phyloP scores from a whole-genome alignment of 164 flowering plant genomes.

The Vitis cinerea region DNA sequence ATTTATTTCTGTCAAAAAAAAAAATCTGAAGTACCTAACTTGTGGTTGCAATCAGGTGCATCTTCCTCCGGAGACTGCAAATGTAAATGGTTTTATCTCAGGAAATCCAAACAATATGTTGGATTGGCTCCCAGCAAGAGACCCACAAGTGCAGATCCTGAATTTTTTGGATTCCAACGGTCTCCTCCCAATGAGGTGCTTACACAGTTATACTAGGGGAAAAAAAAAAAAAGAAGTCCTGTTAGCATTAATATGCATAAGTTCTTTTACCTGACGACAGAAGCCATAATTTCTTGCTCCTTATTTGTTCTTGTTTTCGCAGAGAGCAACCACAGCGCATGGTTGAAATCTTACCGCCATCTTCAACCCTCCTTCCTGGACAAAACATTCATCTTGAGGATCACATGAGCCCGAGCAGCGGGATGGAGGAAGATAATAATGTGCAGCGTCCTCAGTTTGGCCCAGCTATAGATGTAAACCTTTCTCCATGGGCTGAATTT shows the following conservation, averaged over 20 bases:
- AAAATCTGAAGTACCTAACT: too few species aligned
- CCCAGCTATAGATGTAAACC: conserved; percentile 29
- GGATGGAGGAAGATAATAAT: conserved; percentile 19
- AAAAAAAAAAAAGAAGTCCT: too few species aligned
- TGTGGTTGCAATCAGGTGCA: conserved; percentile 11
- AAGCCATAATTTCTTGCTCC: background rate
- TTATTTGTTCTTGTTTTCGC: background rate
- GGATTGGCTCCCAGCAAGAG: conserved; percentile 38
- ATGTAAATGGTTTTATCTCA: conserved; percentile 15
- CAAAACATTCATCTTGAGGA: conserved; percentile 17
- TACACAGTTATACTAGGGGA: background rate
- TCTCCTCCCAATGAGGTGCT: conserved; percentile 41
- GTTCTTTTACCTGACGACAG: too few species aligned
- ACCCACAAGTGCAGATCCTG: conserved; percentile 37
- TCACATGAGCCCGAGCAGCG: conserved; percentile 19
- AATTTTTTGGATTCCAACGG: conserved; percentile 42
- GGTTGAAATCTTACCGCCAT: conserved; percentile 19
- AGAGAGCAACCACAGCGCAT: conserved; percentile 6
- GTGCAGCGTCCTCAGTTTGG: conserved; percentile 20
- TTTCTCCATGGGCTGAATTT: conserved; percentile 32
- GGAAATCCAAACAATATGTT: conserved; percentile 20
- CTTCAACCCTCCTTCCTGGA: conserved; percentile 20
- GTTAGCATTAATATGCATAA: too few species aligned
- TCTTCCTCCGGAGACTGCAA: conserved; percentile 15
- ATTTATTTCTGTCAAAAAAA: too few species aligned